Evolutionary conservation across 495 filamentous ascomycete genomes (phyloP).

Genomic region (Daldinia decipiens): DNA sequence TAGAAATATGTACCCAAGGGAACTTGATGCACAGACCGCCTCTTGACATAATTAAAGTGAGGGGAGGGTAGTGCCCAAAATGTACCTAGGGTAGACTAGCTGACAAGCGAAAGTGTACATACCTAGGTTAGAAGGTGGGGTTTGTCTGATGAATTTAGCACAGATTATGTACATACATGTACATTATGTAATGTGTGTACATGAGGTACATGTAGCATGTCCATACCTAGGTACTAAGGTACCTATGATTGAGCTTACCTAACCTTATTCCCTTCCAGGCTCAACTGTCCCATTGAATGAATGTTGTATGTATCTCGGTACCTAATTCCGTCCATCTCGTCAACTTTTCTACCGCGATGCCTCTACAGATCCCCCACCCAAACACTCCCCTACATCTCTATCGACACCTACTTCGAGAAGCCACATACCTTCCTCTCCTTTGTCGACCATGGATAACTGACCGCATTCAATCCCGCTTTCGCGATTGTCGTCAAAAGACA

Average conservation of each 20-base stretch:
- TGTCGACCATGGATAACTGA: conserved; percentile 69
- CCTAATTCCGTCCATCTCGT: conserved; percentile 1
- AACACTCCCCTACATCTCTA: conserved; percentile 70
- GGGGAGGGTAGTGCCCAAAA: conserved; percentile 24
- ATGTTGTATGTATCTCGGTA: neutral
- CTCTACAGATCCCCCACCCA: conserved; percentile 46
- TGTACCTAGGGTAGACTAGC: conserved; percentile 12
- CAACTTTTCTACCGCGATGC: conserved; percentile 25
- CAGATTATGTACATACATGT: neutral
- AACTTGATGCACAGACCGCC: conserved; percentile 35
- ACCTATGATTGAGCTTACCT: no score
- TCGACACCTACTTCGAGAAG: conserved; percentile 83
- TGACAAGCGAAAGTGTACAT: neutral
- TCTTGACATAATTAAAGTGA: conserved; percentile 30
- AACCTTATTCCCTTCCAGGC: no score
- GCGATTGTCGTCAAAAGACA: conserved; percentile 32
- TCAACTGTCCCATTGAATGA: neutral
- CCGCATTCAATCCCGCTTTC: conserved; percentile 69
- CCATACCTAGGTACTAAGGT: no score
- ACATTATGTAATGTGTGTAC: no score
- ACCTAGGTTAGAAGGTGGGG: conserved; percentile 16
- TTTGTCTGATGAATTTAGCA: neutral
- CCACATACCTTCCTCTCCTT: conserved; percentile 78
- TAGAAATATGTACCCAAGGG: conserved; percentile 1
- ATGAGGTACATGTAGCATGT: no score